Base-by-base conservation (phyloP, 75 land plant species). In the Larix kaempferi region DNA sequence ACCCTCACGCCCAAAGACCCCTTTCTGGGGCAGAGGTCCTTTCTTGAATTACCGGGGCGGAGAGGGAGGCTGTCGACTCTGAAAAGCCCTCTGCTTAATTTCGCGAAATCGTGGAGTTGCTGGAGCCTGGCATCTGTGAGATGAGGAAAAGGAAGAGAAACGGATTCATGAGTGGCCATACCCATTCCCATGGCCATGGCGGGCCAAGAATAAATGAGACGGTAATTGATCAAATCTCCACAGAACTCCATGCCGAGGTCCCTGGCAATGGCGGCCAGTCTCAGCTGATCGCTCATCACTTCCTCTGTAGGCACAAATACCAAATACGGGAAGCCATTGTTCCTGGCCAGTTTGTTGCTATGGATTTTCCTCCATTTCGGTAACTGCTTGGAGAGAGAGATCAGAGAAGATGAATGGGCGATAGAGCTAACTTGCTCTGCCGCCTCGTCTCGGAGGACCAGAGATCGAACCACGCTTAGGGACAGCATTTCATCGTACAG, bases 241-340 rank as follows among this genome's bases (percentile, higher is more conserved):
- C 76, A 55, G 57, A 85, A 74, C 39, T 85, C 84, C 84, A 85
- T 79, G 63, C 84, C 87, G 23, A 85, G 76, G 21, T 81, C 81
- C 44, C 84, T 55, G 17, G 87, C 87, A 7, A 85, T 65, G 59
- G 73, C 21, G 59, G 79, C 77, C 5, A 85, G 57, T 11, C 79
- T 59, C 44, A 60, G 73, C 6, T 83, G 77, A 75, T 85, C 84
- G 0, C 14, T 26, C 29, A 85, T 56, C 6, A 79, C 16, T 77
- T 85, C 84, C 23, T 62, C 65, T 8, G 84, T 82, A 1, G 87
- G 87, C 19, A 69, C 37, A 73, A 85, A 85, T 2, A 85, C 64
- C 10, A 85, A 71, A n/a, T 73, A 69, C 21, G 79, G 82, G 25
- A 49, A 57, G 2, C 41, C 23, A 14, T 29, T 7, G 5, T 17